Conservation (phyloP, 768 basidiomycete genomes). For the Russula ochroleuca region DNA sequence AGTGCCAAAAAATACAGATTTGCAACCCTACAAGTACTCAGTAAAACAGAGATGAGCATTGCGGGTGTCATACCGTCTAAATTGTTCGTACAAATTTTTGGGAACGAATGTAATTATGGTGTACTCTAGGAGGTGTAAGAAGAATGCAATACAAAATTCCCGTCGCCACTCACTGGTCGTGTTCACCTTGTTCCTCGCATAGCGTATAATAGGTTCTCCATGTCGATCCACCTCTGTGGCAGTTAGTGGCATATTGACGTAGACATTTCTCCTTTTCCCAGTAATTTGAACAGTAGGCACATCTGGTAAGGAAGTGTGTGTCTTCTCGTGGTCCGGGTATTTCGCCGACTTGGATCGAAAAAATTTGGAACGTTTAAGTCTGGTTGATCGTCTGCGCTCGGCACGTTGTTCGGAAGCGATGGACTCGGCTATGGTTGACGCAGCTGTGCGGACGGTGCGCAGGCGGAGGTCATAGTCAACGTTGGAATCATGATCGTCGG, state of each 20-base stretch:
- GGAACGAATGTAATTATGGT: conserved; percentile 87
- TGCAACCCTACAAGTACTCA: conserved; percentile 53
- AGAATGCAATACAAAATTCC: background rate
- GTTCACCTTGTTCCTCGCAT: conserved; percentile 88
- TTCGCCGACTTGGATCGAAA: conserved; percentile 51
- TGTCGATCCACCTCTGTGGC: conserved; percentile 58
- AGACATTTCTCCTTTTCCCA: conserved; percentile 66
- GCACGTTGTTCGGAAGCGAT: conserved; percentile 72
- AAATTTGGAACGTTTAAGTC: conserved; percentile 46
- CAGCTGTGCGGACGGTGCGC: conserved; percentile 89
- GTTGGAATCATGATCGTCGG: conserved; percentile 57
- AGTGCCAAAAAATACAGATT: conserved; percentile 88
- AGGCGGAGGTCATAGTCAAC: conserved; percentile 86
- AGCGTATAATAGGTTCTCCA: conserved; percentile 77
- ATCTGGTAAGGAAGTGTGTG: conserved; percentile 32
- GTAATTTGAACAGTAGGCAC: conserved; percentile 37
- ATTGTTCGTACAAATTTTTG: conserved; percentile 94
- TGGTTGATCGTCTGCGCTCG: conserved; percentile 49
- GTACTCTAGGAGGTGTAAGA: conserved; percentile 56
- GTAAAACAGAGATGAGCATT: background rate
- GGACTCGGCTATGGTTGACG: conserved; percentile 84
- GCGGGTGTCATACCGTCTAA: conserved; percentile 55
- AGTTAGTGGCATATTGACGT: conserved; percentile 70
- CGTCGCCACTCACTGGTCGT: conserved; percentile 70
- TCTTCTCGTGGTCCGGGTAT: conserved; percentile 35